Evolutionary conservation across 1,284 basidiomycete species (phyloP), one percentile per base, ranked within the genome.

Genomic region (Pascua sp.): DNA sequence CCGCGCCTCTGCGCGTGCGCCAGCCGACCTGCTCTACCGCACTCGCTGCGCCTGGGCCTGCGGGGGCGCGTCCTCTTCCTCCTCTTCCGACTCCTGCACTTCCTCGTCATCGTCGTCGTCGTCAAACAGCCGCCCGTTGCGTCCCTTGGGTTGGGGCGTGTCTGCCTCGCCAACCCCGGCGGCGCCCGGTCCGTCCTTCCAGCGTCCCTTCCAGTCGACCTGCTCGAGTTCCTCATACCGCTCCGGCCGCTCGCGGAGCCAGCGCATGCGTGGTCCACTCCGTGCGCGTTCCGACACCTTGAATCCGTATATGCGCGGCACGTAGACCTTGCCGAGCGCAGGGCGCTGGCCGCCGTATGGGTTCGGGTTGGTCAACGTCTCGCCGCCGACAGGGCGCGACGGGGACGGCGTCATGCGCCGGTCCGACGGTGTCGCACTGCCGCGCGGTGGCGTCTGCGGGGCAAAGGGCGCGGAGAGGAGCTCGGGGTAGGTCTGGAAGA

Each of bases 401-500:
- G 65, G 51, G 11, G 55, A 59, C n/a, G 65, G 49, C 2, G 62
- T 49, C 48, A 57, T 32, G 46, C 53, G 43, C 12, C 56, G 49
- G 11, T 54, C 57, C 17, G 54, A 56, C 3, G 59, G 51, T 1
- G 56, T 54, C 10, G 55, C 51, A 39, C 42, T 13, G 40, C 50
- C 13, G 47, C 81, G 80, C 16, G 71, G 70, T 53, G 43, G 80
- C 77, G 13, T 67, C 55, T 5, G 60, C 53, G 68, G 63, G 13
- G 83, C 76, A 77, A 91, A 95, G 1, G 91, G 90, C 38, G 89
- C 87, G 1, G 90, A 89, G 5, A 90, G 85, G 38, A 92, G 84
- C 74, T 93, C 90, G 39, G 91, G 88, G 80, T 96, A 98, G 62
- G 90, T 93, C 74, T 98, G 94, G 81, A 98, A 98, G 79, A 98